Evolutionary conservation across 495 filamentous ascomycete genomes (phyloP), one percentile per base, ranked within the genome.

Genomic region (Xylaria castorea): DNA sequence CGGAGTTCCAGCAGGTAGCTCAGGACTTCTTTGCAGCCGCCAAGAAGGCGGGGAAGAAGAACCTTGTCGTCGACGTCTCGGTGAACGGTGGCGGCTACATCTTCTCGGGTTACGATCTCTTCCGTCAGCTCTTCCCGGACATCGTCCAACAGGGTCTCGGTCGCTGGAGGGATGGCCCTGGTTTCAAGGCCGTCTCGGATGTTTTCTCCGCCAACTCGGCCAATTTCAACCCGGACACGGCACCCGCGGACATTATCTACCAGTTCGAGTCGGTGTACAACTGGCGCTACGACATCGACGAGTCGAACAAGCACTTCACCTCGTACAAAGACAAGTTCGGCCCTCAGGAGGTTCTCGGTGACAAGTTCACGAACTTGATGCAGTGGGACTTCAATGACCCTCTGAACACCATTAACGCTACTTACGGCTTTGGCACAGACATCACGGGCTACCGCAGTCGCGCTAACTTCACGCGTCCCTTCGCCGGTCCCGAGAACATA

Each of bases 1-100:
- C 75, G 6, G 71, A 76, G 32, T 88, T 86, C 77, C 83, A 85
- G 73, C 62, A 77, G 8, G 81, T 83, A 12, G 81, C 79, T 36
- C 75, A 80, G 40, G 78, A 81, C 57, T 85, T 86, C 76, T 78
- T 87, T 67, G 73, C 80, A 12, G 76, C 75, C 36, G 80, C 81
- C 36, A 72, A 73, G 51, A 73, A 79, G 30, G 81, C 77, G 20
- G 83, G 83, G 3, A 87, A 85, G 75, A 85, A 76, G 65, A 88
- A 87, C 57, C 75, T 89, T 6, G 75, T 89, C 46, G 85, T 90
- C 63, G 87, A 90, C 71, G 73, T 90, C 1, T 80, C 85, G 11
- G 81, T 79, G 12, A 90, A 90, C 71, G 79, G 77, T 0, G 88
- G 88, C 11, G 88, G 88, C 32, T 85, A 80, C 66, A 84, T 86